Evolutionary conservation across 2,329 filamentous ascomycete genomes (phyloP).

Genomic region (Aspergillus bombycis): DNA sequence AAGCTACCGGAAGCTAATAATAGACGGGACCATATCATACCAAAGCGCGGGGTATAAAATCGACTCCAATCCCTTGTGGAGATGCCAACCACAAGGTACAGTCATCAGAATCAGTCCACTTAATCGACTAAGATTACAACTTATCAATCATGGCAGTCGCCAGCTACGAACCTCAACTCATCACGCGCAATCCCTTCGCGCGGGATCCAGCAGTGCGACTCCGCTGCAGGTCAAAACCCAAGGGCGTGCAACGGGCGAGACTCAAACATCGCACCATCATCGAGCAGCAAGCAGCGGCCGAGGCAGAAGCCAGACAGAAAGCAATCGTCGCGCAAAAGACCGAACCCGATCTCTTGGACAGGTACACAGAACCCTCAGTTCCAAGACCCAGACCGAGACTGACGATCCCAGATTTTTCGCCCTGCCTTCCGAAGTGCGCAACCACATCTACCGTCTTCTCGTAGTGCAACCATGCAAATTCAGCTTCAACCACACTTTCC

Average conservation of each 20-base stretch:
- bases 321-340: background rate
- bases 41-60: background rate
- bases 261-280: background rate
- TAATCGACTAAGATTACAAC: accelerated
- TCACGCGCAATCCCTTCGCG: background rate
- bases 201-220: background rate
- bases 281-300: background rate
- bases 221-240: background rate
- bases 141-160: background rate
- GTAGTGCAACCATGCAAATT: constrained; percentile 21
- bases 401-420: constrained; percentile 10
- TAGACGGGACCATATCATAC: background rate
- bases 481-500: constrained; percentile 5
- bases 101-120: background rate
- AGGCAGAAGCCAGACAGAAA: background rate
- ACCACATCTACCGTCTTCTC: constrained; percentile 13
- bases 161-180: background rate
- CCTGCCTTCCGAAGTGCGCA: constrained; percentile 17
- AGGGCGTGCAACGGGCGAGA: background rate
- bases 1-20: background rate
- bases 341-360: background rate
- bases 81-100: too few species aligned
- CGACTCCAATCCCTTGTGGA: background rate
- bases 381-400: background rate
- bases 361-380: background rate